Evolutionary conservation across 2,329 filamentous ascomycete species (phyloP).

Genomic region (Alternaria panax): DNA sequence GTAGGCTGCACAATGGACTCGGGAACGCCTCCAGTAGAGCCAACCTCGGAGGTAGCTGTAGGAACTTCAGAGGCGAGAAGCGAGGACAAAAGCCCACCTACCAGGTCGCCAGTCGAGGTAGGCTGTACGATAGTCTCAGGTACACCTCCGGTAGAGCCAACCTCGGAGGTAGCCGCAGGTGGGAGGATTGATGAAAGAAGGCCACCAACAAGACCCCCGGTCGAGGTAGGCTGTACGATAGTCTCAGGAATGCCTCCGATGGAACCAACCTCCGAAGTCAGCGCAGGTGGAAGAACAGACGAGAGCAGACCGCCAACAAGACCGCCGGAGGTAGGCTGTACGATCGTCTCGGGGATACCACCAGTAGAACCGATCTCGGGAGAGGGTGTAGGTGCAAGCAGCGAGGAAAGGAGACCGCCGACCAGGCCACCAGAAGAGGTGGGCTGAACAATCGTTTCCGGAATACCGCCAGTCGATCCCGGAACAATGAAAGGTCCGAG

Average conservation of each 20-base stretch:
- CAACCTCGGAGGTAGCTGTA: conserved; percentile 22
- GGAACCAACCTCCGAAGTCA: conserved; percentile 19
- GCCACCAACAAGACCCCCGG: conserved; percentile 10
- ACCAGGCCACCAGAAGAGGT: conserved; percentile 21
- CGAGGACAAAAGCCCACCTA: conserved; percentile 21
- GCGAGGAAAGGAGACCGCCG: conserved; percentile 22
- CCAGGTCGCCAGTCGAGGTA: conserved; percentile 9
- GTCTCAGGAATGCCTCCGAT: conserved; percentile 26
- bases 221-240: conserved; percentile 15
- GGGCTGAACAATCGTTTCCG: conserved; percentile 19
- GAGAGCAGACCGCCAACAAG: conserved; percentile 22
- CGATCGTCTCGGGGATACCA: conserved; percentile 19
- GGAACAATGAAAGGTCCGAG: conserved; percentile 35
- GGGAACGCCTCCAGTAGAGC: conserved; percentile 24
- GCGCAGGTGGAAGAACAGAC: conserved; percentile 15
- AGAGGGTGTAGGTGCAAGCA: conserved; percentile 21
- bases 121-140: conserved; percentile 20
- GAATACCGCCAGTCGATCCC: conserved; percentile 29
- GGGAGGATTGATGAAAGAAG: conserved; percentile 17
- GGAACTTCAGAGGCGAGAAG: too few species aligned
- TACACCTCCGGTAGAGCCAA: conserved; percentile 20
- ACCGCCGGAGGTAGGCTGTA: conserved; percentile 13
- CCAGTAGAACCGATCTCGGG: conserved; percentile 18
- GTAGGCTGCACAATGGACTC: conserved; percentile 17
- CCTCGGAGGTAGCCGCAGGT: conserved; percentile 23